Percentiles rank a stretch among this genome's conserved stretches.
Evolutionary conservation across 257 asterid genomes (phyloP).

Genomic region (Capsicum pubescens): DNA sequence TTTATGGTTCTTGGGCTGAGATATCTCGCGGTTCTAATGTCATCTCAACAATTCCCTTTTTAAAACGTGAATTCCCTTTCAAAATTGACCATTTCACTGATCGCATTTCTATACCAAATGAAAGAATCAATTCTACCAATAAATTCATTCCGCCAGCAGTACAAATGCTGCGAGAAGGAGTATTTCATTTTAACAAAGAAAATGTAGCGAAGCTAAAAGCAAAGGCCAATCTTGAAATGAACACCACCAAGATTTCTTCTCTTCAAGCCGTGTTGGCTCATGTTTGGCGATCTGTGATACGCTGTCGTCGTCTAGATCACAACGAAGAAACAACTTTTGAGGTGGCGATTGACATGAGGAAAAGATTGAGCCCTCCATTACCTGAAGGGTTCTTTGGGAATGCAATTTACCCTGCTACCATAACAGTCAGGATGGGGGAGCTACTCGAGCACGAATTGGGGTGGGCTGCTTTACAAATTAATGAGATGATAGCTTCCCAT

Average conservation of each 20-base stretch:
- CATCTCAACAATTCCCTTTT: constrained; percentile 38
- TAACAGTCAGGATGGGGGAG: background rate
- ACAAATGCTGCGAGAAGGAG: constrained; percentile 27
- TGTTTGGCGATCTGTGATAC: constrained; percentile 48
- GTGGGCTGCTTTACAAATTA: constrained; percentile 38
- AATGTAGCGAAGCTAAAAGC: constrained; percentile 39
- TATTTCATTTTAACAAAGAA: constrained; percentile 45
- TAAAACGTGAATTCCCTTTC: constrained; percentile 41
- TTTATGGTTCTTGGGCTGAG: constrained; percentile 26
- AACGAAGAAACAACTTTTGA: background rate
- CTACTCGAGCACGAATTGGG: constrained; percentile 28
- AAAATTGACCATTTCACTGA: background rate
- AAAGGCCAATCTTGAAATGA: constrained; percentile 46
- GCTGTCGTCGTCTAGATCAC: constrained; percentile 31
- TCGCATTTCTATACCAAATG: constrained; percentile 2
- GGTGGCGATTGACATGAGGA: constrained; percentile 35
- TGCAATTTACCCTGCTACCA: constrained; percentile 11
- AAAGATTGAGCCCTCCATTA: constrained; percentile 42
- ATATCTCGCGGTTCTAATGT: constrained; percentile 40
- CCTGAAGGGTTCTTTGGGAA: constrained; percentile 49
- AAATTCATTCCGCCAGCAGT: background rate
- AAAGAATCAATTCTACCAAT: background rate
- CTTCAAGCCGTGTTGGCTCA: constrained; percentile 60
- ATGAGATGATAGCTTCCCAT: constrained; percentile 35
- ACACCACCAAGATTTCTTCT: constrained; percentile 38